These are phyloP conservation scores for Eucalyptus brandiana DNA, from an alignment of 345 rosid species.

Conservation along the genomic window DNA sequence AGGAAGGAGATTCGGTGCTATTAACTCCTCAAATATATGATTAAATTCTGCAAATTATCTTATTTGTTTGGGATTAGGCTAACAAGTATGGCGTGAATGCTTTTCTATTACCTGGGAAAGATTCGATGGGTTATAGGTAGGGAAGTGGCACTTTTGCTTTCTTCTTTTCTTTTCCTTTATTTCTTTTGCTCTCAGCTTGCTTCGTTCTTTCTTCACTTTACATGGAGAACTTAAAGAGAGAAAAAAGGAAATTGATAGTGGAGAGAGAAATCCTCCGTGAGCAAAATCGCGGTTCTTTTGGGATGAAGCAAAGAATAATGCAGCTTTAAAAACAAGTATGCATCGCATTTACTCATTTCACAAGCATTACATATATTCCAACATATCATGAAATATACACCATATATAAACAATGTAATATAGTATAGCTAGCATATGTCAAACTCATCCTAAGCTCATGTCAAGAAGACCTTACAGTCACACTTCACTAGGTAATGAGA, in stretches of 20 bases:
- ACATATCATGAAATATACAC: neutral
- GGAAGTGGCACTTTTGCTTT: no score
- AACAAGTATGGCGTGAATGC: no score
- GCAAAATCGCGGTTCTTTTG: fast-evolving
- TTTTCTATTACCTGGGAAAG: no score
- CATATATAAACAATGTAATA: neutral
- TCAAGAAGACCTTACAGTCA: neutral
- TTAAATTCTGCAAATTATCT: no score
- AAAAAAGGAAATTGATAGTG: neutral
- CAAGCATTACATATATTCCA: neutral
- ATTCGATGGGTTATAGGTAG: no score
- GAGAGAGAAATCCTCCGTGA: neutral
- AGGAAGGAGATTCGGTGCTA: no score
- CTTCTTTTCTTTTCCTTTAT: no score
- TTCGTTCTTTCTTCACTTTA: neutral
- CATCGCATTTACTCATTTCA: neutral
- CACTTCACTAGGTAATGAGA: fast-evolving
- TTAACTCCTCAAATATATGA: no score
- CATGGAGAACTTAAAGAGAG: neutral
- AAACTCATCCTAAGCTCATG: neutral
- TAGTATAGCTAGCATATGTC: neutral
- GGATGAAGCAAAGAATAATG: neutral
- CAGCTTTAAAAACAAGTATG: neutral
- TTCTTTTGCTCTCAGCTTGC: no score
- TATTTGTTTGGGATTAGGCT: no score